These are phyloP conservation scores for Brassica balearica DNA, from an alignment of 441 rosid species.

Conservation along the genomic window DNA sequence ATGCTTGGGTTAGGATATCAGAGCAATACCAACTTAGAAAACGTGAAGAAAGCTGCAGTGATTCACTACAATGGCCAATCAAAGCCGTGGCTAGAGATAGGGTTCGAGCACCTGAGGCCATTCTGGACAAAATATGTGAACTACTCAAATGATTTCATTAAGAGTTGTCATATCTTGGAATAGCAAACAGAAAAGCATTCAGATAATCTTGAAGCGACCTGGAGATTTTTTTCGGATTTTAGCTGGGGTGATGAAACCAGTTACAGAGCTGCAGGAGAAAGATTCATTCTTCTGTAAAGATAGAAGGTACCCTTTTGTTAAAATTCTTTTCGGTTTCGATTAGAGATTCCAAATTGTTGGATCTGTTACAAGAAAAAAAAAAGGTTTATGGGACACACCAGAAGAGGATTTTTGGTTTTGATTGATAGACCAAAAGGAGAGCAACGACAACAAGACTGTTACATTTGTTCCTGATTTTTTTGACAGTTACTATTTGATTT, in stretches of 20 bases:
- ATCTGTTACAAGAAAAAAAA: not conserved
- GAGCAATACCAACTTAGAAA: slow-evolving; percentile 68
- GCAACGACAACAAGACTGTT: slow-evolving; percentile 22
- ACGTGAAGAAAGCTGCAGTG: slow-evolving; percentile 81
- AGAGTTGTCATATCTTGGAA: slow-evolving; percentile 87
- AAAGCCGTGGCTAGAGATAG: slow-evolving; percentile 93
- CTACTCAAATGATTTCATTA: slow-evolving; percentile 84
- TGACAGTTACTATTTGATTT: slow-evolving; percentile 30
- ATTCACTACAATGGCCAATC: slow-evolving; percentile 95
- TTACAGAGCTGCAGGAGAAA: slow-evolving; percentile 27
- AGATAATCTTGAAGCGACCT: slow-evolving; percentile 39
- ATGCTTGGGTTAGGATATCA: slow-evolving; percentile 98
- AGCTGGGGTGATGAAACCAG: slow-evolving; percentile 39
- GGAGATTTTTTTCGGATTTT: slow-evolving; percentile 18
- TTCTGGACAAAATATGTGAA: slow-evolving; percentile 92
- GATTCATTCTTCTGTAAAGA: slow-evolving; percentile 41
- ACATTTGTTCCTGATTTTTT: slow-evolving; percentile 32
- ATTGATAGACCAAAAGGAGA: slow-evolving; percentile 26
- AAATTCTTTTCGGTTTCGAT: slow-evolving; percentile 23
- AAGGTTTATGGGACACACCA: not conserved
- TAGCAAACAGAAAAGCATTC: not conserved
- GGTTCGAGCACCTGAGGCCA: slow-evolving; percentile 93
- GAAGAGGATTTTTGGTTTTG: slow-evolving; percentile 35
- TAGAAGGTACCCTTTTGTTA: slow-evolving; percentile 38
- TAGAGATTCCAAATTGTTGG: not conserved